Evolutionary conservation across 75 land plant genomes (phyloP).

Genomic region (Ceratopteris richardii): DNA sequence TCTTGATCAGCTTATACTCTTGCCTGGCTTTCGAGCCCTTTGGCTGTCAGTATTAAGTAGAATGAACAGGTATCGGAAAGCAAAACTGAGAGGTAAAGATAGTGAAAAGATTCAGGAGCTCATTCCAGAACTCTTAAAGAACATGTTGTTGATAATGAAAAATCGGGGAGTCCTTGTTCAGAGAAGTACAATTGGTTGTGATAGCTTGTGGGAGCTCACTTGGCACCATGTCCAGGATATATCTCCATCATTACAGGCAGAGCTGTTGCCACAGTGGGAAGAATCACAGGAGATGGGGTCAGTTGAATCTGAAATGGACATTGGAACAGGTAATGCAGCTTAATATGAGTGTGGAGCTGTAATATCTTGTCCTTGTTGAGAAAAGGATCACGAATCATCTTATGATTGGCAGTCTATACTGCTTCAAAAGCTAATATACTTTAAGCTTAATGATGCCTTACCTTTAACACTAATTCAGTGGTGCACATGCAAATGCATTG

Average conservation of each 20-base stretch:
- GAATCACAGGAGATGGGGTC: no score
- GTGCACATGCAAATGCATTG: neutral
- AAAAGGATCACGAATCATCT: no score
- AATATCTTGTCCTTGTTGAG: no score
- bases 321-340: no score
- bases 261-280: constrained; percentile 25
- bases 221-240: constrained; percentile 85
- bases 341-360: no score
- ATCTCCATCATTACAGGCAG: constrained; percentile 57
- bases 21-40: constrained; percentile 29
- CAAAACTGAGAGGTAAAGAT: constrained; percentile 35
- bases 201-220: constrained; percentile 92
- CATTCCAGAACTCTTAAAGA: constrained; percentile 37
- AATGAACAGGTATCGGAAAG: constrained; percentile 47
- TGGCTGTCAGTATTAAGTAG: constrained; percentile 38
- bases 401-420: no score
- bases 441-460: no score
- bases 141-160: constrained; percentile 34
- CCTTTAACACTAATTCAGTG: constrained; percentile 4
- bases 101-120: constrained; percentile 44
- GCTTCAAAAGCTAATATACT: no score
- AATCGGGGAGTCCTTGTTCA: constrained; percentile 39
- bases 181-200: constrained; percentile 68
- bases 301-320: no score
- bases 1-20: constrained; percentile 28